These are phyloP conservation scores for Sesbania bispinosa DNA, from an alignment of 306 rosid genomes.

Conservation along the genomic window DNA sequence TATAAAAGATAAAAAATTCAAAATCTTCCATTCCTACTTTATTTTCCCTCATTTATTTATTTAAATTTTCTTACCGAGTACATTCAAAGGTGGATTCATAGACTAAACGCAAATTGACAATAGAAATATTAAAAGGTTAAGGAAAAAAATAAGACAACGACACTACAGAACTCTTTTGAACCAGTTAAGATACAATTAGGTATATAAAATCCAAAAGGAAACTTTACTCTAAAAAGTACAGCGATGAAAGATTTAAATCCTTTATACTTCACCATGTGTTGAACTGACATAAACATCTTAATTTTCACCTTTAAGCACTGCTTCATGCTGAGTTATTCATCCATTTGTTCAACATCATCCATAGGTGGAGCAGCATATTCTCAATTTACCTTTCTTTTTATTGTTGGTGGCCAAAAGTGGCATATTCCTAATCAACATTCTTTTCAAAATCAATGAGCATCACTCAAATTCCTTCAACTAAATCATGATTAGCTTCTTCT, in stretches of 20 bases:
- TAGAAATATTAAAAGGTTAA: background rate
- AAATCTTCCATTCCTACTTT: background rate
- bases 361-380: conserved; percentile 30
- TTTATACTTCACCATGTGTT: conserved; percentile 26
- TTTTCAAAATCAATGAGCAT: conserved; percentile 34
- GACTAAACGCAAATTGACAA: conserved; percentile 10
- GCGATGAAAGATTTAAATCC: conserved; percentile 33
- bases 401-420: conserved; percentile 28
- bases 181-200: conserved; percentile 9
- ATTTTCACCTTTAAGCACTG: conserved; percentile 23
- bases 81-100: conserved; percentile 3
- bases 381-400: conserved; percentile 11
- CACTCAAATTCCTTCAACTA: conserved; percentile 21
- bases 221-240: conserved; percentile 28
- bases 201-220: conserved; percentile 27
- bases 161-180: background rate
- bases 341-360: conserved; percentile 27
- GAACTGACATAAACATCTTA: conserved; percentile 25
- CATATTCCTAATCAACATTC: conserved; percentile 40
- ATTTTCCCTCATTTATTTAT: background rate
- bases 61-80: background rate
- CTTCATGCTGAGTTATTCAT: conserved; percentile 11
- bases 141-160: conserved; percentile 2
- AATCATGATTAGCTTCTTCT: conserved; percentile 27
- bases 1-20: background rate